Evolutionary conservation across 208 protist genomes (phyloP).

Genomic region (Porcisia hertigi): DNA sequence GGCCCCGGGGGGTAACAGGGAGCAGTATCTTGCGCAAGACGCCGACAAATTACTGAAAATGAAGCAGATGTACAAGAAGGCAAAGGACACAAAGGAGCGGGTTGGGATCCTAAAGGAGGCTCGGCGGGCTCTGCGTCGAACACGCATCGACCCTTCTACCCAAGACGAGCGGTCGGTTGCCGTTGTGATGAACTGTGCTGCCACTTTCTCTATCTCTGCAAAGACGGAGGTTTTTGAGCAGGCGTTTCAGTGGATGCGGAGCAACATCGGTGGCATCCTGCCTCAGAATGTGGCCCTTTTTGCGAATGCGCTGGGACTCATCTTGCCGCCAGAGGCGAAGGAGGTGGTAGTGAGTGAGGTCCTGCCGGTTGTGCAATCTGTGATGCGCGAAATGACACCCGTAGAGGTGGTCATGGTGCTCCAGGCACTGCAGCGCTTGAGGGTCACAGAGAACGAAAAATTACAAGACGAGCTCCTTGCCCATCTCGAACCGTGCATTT

Average conservation of each 20-base stretch:
- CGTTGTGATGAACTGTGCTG: slow-evolving; percentile 76
- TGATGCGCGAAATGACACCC: slow-evolving; percentile 64
- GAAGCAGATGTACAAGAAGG: slow-evolving; percentile 62
- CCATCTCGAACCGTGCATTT: slow-evolving; percentile 52
- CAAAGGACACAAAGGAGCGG: slow-evolving; percentile 59
- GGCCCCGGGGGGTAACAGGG: not conserved
- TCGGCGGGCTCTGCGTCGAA: slow-evolving; percentile 45
- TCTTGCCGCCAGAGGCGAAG: slow-evolving; percentile 39
- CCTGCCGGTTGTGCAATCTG: slow-evolving; percentile 45
- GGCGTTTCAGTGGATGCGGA: slow-evolving; percentile 64
- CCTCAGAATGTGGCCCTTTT: slow-evolving; percentile 83
- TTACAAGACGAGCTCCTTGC: slow-evolving; percentile 53
- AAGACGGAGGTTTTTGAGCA: slow-evolving; percentile 49
- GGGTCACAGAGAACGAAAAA: slow-evolving; percentile 35
- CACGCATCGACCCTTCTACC: slow-evolving; percentile 75
- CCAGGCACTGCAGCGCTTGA: slow-evolving; percentile 68
- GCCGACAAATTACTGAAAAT: slow-evolving; percentile 61
- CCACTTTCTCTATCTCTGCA: slow-evolving; percentile 43
- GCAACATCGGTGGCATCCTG: slow-evolving; percentile 60
- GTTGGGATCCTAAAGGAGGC: slow-evolving; percentile 48
- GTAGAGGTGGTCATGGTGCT: slow-evolving; percentile 87
- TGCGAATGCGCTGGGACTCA: slow-evolving; percentile 63
- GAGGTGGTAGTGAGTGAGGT: slow-evolving; percentile 49
- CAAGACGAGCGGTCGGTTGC: slow-evolving; percentile 82
- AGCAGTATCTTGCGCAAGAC: slow-evolving; percentile 48